These are phyloP conservation scores for Mycena belliarum DNA, from an alignment of 768 basidiomycete genomes.

Conservation along the genomic window DNA sequence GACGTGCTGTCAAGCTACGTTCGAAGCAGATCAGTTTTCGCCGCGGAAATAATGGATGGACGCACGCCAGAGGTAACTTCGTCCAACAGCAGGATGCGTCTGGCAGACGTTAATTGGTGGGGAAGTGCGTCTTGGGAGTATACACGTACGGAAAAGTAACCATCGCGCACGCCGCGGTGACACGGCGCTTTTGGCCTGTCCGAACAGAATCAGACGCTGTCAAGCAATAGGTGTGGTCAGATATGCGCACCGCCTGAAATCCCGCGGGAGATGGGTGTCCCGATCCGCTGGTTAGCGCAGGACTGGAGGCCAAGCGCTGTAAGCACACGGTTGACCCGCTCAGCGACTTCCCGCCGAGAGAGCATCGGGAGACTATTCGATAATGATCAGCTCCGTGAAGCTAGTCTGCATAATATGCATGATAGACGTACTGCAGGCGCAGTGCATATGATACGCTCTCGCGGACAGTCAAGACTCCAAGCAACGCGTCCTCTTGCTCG, in stretches of 20 bases:
- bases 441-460: slow-evolving; percentile 57
- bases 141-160: slow-evolving; percentile 51
- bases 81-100: slow-evolving; percentile 60
- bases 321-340: slow-evolving; percentile 47
- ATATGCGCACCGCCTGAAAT: slow-evolving; percentile 50
- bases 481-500: slow-evolving; percentile 60
- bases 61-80: slow-evolving; percentile 57
- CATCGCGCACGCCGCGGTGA: slow-evolving; percentile 59
- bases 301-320: slow-evolving; percentile 47
- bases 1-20: slow-evolving; percentile 50
- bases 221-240: background rate
- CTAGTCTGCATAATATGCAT: background rate
- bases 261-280: slow-evolving; percentile 58
- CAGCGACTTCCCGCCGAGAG: slow-evolving; percentile 34
- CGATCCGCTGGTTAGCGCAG: slow-evolving; percentile 52
- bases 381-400: slow-evolving; percentile 15
- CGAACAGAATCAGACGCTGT: background rate
- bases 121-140: background rate
- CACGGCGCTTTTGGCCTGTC: slow-evolving; percentile 60
- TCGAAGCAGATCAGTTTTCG: background rate
- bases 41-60: background rate
- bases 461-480: slow-evolving; percentile 58
- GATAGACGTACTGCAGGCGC: slow-evolving; percentile 39
- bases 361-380: slow-evolving; percentile 35
- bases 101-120: slow-evolving; percentile 10